Evolutionary conservation across 257 asterid species (phyloP).

Genomic region (Verbascum thapsus): DNA sequence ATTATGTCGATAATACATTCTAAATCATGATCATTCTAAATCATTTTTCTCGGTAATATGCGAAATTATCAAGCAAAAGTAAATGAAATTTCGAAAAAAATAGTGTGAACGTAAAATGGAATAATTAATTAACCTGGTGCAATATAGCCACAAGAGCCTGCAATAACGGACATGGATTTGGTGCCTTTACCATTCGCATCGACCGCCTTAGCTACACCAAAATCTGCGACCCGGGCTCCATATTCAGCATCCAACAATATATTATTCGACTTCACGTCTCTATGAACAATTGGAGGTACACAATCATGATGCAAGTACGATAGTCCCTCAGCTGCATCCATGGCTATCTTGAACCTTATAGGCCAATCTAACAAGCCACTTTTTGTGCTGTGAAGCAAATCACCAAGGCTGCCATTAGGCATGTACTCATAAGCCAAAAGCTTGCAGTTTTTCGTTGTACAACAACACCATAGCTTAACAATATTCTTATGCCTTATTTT

Average conservation of each 20-base stretch:
- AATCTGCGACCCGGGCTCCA: constrained; percentile 95
- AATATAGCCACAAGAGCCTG: constrained; percentile 98
- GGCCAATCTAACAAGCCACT: constrained; percentile 86
- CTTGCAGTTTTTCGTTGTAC: constrained; percentile 72
- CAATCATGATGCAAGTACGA: constrained; percentile 93
- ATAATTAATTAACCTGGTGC: constrained; percentile 73
- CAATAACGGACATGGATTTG: constrained; percentile 90
- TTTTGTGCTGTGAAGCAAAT: constrained; percentile 82
- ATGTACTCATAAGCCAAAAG: constrained; percentile 92
- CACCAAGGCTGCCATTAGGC: constrained; percentile 95
- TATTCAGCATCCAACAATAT: constrained; percentile 73
- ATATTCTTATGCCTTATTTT: constrained; percentile 93
- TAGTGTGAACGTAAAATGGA: background rate
- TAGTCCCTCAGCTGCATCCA: constrained; percentile 95
- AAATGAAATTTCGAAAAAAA: constrained; percentile 16
- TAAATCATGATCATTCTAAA: no score
- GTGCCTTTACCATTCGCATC: constrained; percentile 60
- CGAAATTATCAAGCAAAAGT: no score
- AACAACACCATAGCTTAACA: constrained; percentile 90
- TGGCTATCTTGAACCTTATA: constrained; percentile 71
- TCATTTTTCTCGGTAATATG: no score
- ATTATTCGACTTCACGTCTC: constrained; percentile 90
- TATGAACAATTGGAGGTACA: constrained; percentile 81
- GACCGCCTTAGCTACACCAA: constrained; percentile 90
- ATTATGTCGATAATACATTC: no score